These are phyloP conservation scores for Ceratocystis papillata DNA, from an alignment of 2,329 filamentous ascomycete genomes.

Conservation along the genomic window DNA sequence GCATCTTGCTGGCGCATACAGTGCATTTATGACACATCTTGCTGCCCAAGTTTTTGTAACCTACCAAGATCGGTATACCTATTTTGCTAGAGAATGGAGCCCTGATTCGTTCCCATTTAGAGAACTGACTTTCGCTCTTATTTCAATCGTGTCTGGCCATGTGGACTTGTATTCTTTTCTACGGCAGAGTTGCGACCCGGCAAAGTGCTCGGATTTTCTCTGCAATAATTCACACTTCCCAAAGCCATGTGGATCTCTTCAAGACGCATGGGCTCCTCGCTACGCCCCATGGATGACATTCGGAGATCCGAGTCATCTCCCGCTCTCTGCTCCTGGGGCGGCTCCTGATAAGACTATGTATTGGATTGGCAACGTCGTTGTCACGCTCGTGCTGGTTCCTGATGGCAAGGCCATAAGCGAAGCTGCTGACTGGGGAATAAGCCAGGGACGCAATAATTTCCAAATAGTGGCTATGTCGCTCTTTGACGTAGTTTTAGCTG, in stretches of 20 bases:
- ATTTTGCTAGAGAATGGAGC: conserved; percentile 25
- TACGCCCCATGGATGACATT: not conserved
- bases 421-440: conserved; percentile 25
- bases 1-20: not conserved
- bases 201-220: not conserved
- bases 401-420: conserved; percentile 24
- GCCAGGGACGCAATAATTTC: conserved; percentile 25
- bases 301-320: not conserved
- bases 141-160: conserved; percentile 23
- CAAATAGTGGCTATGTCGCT: conserved; percentile 26
- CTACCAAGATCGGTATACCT: conserved; percentile 21
- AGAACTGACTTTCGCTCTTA: conserved; percentile 25
- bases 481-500: conserved; percentile 26
- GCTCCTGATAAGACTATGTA: conserved; percentile 22
- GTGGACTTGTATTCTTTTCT: not conserved
- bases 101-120: conserved; percentile 26
- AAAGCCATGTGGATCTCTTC: not conserved
- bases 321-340: not conserved
- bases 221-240: not conserved
- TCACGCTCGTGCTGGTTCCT: conserved; percentile 23
- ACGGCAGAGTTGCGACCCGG: not conserved
- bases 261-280: not conserved
- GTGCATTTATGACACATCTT: not conserved
- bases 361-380: conserved; percentile 24
- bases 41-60: conserved; percentile 10